These are phyloP conservation scores for Pulveroboletus frians DNA, from an alignment of 768 basidiomycete species.

Conservation along the genomic window DNA sequence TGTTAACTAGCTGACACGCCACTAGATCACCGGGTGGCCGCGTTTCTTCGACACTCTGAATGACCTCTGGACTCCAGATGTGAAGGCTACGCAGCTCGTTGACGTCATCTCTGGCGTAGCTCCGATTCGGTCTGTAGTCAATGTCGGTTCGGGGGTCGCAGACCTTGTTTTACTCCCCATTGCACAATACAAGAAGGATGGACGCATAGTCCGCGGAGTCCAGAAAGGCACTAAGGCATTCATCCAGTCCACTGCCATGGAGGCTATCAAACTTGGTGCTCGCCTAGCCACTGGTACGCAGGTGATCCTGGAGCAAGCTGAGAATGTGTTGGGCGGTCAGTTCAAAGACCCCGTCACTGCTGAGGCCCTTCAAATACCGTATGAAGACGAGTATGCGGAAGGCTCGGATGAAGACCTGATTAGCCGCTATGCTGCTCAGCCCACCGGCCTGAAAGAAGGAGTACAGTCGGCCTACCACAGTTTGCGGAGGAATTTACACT, in stretches of 20 bases:
- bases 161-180: slow-evolving; percentile 95
- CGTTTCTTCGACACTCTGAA: slow-evolving; percentile 88
- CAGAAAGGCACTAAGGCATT: slow-evolving; percentile 94
- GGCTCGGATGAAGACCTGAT: slow-evolving; percentile 51
- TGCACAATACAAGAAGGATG: slow-evolving; percentile 96
- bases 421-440: slow-evolving; percentile 92
- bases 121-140: slow-evolving; percentile 94
- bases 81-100: slow-evolving; percentile 95
- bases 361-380: slow-evolving; percentile 54
- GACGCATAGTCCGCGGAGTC: slow-evolving; percentile 83
- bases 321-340: slow-evolving; percentile 80
- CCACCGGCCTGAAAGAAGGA: slow-evolving; percentile 76
- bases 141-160: slow-evolving; percentile 94
- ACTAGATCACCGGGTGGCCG: slow-evolving; percentile 91
- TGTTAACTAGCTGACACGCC: slow-evolving; percentile 7
- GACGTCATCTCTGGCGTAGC: slow-evolving; percentile 96
- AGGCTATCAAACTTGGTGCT: slow-evolving; percentile 93
- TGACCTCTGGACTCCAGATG: slow-evolving; percentile 98
- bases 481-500: slow-evolving; percentile 78
- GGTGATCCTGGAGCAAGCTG: slow-evolving; percentile 94
- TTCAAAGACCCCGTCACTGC: slow-evolving; percentile 61
- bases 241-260: slow-evolving; percentile 89
- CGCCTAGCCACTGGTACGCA: slow-evolving; percentile 95
- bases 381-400: slow-evolving; percentile 27
- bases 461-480: slow-evolving; percentile 90